These are phyloP conservation scores for Vigna radiata DNA, from an alignment of 306 rosid species.

Conservation along the genomic window DNA sequence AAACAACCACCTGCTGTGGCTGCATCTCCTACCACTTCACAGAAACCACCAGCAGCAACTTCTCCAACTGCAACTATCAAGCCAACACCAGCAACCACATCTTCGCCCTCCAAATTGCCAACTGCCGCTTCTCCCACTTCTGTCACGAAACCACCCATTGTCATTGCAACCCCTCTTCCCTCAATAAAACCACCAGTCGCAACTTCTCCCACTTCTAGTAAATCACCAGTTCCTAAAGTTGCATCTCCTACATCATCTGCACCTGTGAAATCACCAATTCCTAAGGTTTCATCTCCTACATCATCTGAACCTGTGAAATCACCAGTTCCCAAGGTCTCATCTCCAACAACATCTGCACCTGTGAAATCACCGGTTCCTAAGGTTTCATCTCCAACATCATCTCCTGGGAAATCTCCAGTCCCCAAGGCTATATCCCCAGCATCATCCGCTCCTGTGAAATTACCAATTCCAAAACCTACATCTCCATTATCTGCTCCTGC, in stretches of 20 bases:
- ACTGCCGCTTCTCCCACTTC: slow-evolving; percentile 27
- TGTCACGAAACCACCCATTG: slow-evolving; percentile 31
- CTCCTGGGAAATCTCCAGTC: slow-evolving; percentile 28
- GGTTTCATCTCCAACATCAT: background rate
- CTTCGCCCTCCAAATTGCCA: slow-evolving; percentile 42
- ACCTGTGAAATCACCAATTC: background rate
- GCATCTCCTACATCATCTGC: slow-evolving; percentile 18
- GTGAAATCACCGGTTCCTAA: slow-evolving; percentile 7
- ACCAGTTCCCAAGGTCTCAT: slow-evolving; percentile 8
- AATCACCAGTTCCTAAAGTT: slow-evolving; percentile 13
- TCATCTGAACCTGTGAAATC: slow-evolving; percentile 27
- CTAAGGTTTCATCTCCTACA: slow-evolving; percentile 10
- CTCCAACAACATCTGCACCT: slow-evolving; percentile 26
- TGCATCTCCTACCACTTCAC: background rate
- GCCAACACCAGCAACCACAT: background rate
- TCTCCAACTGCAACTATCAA: slow-evolving; percentile 20
- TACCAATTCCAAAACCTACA: background rate
- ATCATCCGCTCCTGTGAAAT: slow-evolving; percentile 35
- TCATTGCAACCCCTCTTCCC: slow-evolving; percentile 11
- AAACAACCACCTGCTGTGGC: slow-evolving; percentile 30
- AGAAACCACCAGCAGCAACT: slow-evolving; percentile 22
- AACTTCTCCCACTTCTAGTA: slow-evolving; percentile 9
- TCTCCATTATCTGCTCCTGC: background rate
- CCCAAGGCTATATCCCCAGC: slow-evolving; percentile 34
- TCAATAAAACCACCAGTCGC: background rate